Base-by-base conservation (phyloP, 2,329 filamentous ascomycete species). In the Scleromitrula shiraiana region DNA sequence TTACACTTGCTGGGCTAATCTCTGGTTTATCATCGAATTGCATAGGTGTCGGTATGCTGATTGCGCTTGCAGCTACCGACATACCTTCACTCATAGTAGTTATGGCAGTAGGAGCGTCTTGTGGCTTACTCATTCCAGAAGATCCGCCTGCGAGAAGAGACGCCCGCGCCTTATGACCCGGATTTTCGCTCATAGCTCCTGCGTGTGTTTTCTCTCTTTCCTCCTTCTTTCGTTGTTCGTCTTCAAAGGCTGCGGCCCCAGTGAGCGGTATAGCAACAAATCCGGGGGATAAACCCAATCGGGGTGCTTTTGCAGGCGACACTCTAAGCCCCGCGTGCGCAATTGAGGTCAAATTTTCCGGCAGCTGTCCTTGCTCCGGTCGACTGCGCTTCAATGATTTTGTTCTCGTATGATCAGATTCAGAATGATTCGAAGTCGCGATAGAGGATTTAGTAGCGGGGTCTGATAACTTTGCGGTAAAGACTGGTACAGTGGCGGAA, bases 41-140 rank as follows among this genome's bases (percentile, higher is more conserved):
- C 49, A 58, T 56, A 4, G 59, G 42, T 38, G 50, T 59, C 1
- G 59, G 58, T 20, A 63, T 58, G 6, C 59, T 55, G n/a, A 64
- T 57, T 5, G 59, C 56, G 46, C 59, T 62, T 27, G 59, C 59
- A 27, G 55, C 59, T 9, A 49, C 52, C 12, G 60, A 56, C 53
- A 64, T 54, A 6, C 59, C 60, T 26, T 63, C 59, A 17, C 60
- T 62, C 54, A 63, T 57, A n/a, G 51, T 44, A 17, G 53, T 59
- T 15, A 57, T 57, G 15, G 59, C 55, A 22, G 52, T 37, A 2
- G 73, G 70, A 53, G 69, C 71, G 62, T 80, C 76, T 48, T 72
- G 67, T n/a, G 75, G 67, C 50, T 74, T 75, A 61, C 75, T 79
- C 68, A 80, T 75, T 19, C 69, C 67, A 62, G 77, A 71, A 20